Evolutionary conservation across 2,329 filamentous ascomycete genomes (phyloP), one percentile per base, ranked within the genome.

Genomic region (Arachnopeziza araneosa): DNA sequence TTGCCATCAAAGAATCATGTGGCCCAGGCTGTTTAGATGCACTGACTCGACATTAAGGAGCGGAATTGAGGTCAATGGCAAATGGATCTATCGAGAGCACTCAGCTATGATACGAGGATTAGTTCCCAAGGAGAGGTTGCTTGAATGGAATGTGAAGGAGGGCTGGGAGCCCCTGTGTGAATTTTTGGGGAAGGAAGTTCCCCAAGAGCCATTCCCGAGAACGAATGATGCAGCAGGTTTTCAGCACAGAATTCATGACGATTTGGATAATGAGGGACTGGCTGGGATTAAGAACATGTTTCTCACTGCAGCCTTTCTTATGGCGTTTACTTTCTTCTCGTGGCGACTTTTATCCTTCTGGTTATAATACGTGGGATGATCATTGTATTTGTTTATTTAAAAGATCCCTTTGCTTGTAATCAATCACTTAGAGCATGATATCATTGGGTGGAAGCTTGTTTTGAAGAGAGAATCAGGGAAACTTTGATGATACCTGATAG

Each of bases 111-210:
- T 44, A 5, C 6, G 30, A 19, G 36, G 44, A 44, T 24, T 82
- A 2, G 76, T 77, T 4, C 72, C 73, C 0, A 63, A 68, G 51
- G 74, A 77, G 58, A 73, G 72, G 49, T 67, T 79, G 24, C 68
- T 79, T 48, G 75, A 76, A 66, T 78, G 75, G 68, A 69, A 72
- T 59, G 72, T 77, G 66, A 70, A 71, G 36, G 72, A 78, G 52
- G 77, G 76, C 21, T 79, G 77, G 77, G 72, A 72, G 58, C 76
- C 76, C 22, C 71, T 79, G 7, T 78, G 76, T 69, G 71, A 75
- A 53, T 79, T 79, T 68, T 69, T 79, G 57, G 75, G 75, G 23
- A 58, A 56, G 30, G 48, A 55, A 24, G 44, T 59, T 10, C 64
- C 64, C 4, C 56, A 49, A n/a, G 50, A 24, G 2, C 60, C 74